Evolutionary conservation across 1,284 basidiomycete species (phyloP).

Genomic region (Phylloboletellus chloephorus): DNA sequence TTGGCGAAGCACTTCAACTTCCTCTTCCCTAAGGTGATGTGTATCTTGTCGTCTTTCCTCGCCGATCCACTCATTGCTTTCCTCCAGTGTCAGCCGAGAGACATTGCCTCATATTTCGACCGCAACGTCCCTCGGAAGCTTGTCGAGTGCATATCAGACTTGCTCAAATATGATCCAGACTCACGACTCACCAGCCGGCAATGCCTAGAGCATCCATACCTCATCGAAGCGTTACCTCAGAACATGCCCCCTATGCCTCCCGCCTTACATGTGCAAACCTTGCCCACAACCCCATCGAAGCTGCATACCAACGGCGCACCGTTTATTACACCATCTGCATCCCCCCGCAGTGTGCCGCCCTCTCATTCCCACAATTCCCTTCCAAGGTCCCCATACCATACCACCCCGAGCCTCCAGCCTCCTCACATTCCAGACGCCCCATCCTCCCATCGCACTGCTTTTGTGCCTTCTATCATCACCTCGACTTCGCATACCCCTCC

Average conservation of each 20-base stretch:
- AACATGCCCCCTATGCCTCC: conserved; percentile 64
- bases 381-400: conserved; percentile 36
- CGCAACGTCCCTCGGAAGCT: conserved; percentile 73
- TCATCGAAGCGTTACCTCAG: conserved; percentile 64
- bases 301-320: conserved; percentile 36
- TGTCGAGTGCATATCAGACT: conserved; percentile 87
- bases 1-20: conserved; percentile 88
- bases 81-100: conserved; percentile 66
- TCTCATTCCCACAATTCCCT: conserved; percentile 51
- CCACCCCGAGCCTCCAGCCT: conserved; percentile 26
- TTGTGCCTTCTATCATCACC: conserved; percentile 41
- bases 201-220: conserved; percentile 87
- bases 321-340: conserved; percentile 42
- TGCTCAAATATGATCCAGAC: conserved; percentile 90
- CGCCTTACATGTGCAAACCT: conserved; percentile 37
- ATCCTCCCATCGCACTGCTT: conserved; percentile 53
- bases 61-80: conserved; percentile 8
- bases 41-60: neutral
- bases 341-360: conserved; percentile 54
- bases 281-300: conserved; percentile 33
- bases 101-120: conserved; percentile 77
- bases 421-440: conserved; percentile 44
- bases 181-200: conserved; percentile 79
- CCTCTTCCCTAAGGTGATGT: conserved; percentile 76
- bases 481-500: conserved; percentile 30